These are phyloP conservation scores for Aureobasidium sp. DNA, from an alignment of 2,329 filamentous ascomycete genomes.

Conservation along the genomic window DNA sequence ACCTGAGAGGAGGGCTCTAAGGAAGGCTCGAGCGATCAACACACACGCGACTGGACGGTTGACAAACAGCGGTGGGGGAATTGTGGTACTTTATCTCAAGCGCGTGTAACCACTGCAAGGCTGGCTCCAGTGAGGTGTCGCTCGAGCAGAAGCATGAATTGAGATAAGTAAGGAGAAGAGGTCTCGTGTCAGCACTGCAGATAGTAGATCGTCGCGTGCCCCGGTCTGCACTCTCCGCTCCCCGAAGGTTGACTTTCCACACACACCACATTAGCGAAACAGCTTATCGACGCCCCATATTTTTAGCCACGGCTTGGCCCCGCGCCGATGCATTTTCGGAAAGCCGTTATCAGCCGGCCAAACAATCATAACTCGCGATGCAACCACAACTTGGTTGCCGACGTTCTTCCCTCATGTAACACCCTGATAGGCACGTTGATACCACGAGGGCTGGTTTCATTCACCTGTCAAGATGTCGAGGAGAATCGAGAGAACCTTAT, in stretches of 20 bases:
- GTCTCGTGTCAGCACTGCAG: conserved; percentile 14
- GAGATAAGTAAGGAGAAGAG: conserved; percentile 12
- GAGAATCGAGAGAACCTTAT: conserved; percentile 1
- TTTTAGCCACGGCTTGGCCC: background rate
- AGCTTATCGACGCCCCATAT: conserved; percentile 10
- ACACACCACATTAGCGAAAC: background rate
- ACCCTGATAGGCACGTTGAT: conserved; percentile 3
- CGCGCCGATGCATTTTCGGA: background rate
- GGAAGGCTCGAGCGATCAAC: conserved; percentile 3
- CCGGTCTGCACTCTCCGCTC: background rate
- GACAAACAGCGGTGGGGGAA: conserved; percentile 7
- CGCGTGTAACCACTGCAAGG: conserved; percentile 11
- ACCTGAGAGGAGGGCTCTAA: background rate
- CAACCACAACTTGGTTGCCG: conserved; percentile 6
- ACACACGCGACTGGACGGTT: background rate
- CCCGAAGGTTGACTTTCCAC: conserved; percentile 1
- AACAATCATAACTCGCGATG: conserved; percentile 8
- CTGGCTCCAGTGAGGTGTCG: conserved; percentile 4
- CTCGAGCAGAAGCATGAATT: conserved; percentile 2
- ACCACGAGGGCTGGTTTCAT: background rate
- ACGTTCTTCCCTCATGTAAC: conserved; percentile 3
- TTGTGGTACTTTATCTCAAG: conserved; percentile 9
- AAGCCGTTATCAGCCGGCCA: conserved; percentile 8
- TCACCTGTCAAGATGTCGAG: background rate
- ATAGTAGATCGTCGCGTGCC: conserved; percentile 7